phyloP scores from a whole-genome alignment of 768 basidiomycete genomes.

The Phanerochaete carnosa region DNA sequence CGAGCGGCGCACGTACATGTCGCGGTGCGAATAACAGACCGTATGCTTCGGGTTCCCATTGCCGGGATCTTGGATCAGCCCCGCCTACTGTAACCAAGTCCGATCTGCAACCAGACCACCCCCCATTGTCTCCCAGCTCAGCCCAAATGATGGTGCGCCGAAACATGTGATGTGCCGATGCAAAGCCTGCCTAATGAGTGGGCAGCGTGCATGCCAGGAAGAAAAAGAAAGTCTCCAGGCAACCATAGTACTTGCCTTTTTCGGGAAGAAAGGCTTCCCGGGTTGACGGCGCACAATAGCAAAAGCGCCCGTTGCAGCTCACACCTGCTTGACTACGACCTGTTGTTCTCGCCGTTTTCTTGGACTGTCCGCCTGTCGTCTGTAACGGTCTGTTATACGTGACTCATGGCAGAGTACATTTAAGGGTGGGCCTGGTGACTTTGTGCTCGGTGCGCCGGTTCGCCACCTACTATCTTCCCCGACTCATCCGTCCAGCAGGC shows the following conservation, averaged over 20 bases:
- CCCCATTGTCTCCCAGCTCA: neutral
- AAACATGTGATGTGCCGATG: neutral
- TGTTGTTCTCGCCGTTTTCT: neutral
- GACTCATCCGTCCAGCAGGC: neutral
- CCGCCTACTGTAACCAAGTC: no score
- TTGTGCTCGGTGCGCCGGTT: neutral
- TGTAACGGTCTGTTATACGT: neutral
- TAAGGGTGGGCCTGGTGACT: neutral
- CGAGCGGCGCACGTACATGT: no score
- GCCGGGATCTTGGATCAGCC: neutral
- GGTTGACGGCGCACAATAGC: neutral
- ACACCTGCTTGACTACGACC: neutral
- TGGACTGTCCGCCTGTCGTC: neutral
- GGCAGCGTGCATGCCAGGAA: neutral
- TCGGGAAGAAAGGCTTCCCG: neutral
- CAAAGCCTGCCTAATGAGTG: no score
- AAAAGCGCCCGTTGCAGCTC: neutral
- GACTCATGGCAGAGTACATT: neutral
- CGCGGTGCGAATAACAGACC: no score
- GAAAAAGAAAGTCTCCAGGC: neutral
- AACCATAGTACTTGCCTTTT: neutral
- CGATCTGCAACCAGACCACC: neutral
- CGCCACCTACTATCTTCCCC: neutral
- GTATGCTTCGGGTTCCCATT: neutral
- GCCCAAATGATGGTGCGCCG: neutral